Evolutionary conservation across 345 rosid species (phyloP), one percentile per base, ranked within the genome.

Genomic region (Diplotaxis tenuifolia): DNA sequence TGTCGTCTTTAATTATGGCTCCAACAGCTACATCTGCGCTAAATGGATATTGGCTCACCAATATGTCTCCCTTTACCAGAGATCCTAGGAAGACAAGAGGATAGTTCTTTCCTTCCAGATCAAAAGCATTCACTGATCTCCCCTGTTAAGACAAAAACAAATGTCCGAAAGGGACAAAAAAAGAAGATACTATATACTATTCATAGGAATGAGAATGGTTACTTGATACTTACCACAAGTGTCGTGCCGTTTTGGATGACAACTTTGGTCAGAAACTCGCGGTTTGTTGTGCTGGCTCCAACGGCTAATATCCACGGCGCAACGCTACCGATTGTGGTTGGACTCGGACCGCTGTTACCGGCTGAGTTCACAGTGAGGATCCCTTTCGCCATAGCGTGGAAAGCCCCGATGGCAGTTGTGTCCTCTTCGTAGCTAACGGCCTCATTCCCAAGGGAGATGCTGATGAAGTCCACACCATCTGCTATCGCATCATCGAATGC

Each of bases 401-500:
- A 88, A 23, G 84, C 60, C 3, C 87, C 86, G 4, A 86, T 84
- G 8, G 86, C 76, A 0, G 78, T 59, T 0, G 72, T 0, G 56
- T 86, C 87, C 0, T 10, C 0, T 0, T 31, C 57, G 8, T 79
- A 72, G 1, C 0, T 0, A 31, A 0, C 5, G 18, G 0, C 0
- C 7, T 0, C 19, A 23, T 34, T 34, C 10, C 61, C 61, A 0
- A 81, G 0, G 3, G 88, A 86, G 7, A 80, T 11, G 19, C 81
- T 56, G 38, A 86, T 45, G 14, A 86, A 9, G 57, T 86, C 91
- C 1, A 87, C 89, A 19, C 85, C 87, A 47, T 85, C 92, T 2
- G 88, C 85, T 5, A 89, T 87, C 0, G 90, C 89, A 25, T 89
- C 96, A 40, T 86, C 96, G 9, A 85, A 87, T 0, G 80, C 89